A percentile compares a stretch with the other conserved stretches of the same genome.
Conservation (phyloP, 2,329 filamentous ascomycete species). For the Alternaria triticimaculans region DNA sequence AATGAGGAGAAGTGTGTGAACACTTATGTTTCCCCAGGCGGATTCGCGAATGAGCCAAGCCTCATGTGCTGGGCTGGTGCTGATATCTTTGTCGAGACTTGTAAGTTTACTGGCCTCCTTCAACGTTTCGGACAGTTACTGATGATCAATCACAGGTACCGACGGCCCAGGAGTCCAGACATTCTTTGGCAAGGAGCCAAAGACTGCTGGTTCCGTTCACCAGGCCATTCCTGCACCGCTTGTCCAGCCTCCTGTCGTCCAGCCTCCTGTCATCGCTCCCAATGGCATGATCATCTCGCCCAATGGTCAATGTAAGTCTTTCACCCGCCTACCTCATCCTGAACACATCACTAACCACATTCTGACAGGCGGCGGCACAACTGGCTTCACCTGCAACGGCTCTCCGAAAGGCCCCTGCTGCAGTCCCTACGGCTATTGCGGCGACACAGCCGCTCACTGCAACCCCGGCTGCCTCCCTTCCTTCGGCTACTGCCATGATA, state of each 20-base stretch:
- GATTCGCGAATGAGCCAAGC: slow-evolving; percentile 26
- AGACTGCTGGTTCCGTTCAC: not conserved
- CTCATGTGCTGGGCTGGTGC: slow-evolving; percentile 21
- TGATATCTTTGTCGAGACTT: slow-evolving; percentile 29
- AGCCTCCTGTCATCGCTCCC: not conserved
- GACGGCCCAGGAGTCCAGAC: slow-evolving; percentile 14
- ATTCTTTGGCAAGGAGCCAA: not conserved
- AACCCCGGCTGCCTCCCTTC: slow-evolving; percentile 22
- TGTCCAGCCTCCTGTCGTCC: not conserved
- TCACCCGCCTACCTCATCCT: not conserved
- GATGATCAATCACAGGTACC: slow-evolving; percentile 7
- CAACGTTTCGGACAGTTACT: not conserved
- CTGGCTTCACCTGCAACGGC: slow-evolving; percentile 5
- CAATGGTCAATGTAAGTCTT: slow-evolving; percentile 2
- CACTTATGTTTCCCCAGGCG: slow-evolving; percentile 22
- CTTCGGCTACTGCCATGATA: slow-evolving; percentile 8
- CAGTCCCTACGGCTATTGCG: slow-evolving; percentile 8
- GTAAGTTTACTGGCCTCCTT: not conserved
- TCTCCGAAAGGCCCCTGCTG: slow-evolving; percentile 3
- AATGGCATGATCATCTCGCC: not conserved
- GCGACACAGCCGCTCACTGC: slow-evolving; percentile 23
- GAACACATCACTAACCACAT: not conserved
- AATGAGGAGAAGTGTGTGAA: slow-evolving; percentile 9
- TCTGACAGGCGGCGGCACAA: not conserved
- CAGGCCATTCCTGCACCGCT: not conserved